Base-by-base conservation (phyloP, 2,329 filamentous ascomycete genomes). In the Tolypocladium album region DNA sequence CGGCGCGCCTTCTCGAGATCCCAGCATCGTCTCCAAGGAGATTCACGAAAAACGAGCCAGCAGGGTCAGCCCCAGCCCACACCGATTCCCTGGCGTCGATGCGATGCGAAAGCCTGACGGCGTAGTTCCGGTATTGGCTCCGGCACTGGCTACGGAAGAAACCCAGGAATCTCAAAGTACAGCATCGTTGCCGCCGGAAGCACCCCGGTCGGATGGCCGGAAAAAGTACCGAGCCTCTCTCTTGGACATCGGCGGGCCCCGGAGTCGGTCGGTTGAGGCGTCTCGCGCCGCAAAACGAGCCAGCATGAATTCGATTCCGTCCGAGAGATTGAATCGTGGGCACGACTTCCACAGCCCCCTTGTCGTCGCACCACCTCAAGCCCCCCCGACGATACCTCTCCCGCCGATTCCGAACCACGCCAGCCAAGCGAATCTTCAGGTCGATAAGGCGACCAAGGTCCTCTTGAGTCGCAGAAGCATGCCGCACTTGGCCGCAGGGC, bases 401-500 rank as follows among this genome's bases (percentile, higher is more conserved):
- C 72, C 71, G 4, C 69, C 71, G 0, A 65, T 74, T 24, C 71
- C 72, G 27, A 60, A 61, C 20, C 63, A 64, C 3, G 63, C 65
- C n/a, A 67, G 66, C 58, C 66, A 62, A 36, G 63, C 64, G 20
- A 60, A 64, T 36, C 61, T 64, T 22, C 64, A 65, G 57, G 59
- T 62, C 1, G 67, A 70, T 6, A 58, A 56, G n/a, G 63, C 63
- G 36, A 60, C 55, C 9, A 71, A 64, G 52, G 62, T 63, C 7
- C 57, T 72, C 27, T 43, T 69, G 34, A 75, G 74, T 58, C 73
- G 79, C 34, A 74, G 76, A 59, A 83, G 81, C 69, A 76, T 82
- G 76, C 77, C 80, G 7, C 78, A 82, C 34, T 71, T 70, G 43
- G 71, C 70, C 1, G 76, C 79, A 15, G 79, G 78, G 1, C 81